A percentile compares a stretch with the other conserved stretches of the same genome.
These are phyloP conservation scores for Sporothrix protearum DNA, from an alignment of 2,329 filamentous ascomycete species.

Conservation along the genomic window DNA sequence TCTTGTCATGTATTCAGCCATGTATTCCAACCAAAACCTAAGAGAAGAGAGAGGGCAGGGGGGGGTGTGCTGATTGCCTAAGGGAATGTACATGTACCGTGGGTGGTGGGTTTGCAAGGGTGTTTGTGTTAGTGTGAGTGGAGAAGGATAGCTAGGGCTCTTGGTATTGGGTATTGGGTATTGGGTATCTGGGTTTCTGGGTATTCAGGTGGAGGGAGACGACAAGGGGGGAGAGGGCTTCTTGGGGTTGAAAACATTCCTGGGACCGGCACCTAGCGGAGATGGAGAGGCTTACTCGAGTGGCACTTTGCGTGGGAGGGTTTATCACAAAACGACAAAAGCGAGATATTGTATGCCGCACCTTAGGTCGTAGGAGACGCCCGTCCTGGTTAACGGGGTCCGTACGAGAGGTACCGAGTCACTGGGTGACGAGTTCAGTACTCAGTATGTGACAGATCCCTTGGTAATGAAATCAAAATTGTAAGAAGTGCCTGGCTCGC, in stretches of 20 bases:
- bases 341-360: too few relatives aligned
- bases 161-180: background rate
- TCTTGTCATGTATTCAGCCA: background rate
- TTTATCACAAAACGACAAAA: background rate
- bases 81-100: slow-evolving; percentile 7
- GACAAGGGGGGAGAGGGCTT: background rate
- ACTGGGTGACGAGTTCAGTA: background rate
- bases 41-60: background rate
- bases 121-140: background rate
- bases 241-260: slow-evolving; percentile 3
- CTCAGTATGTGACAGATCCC: too few relatives aligned
- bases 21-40: background rate
- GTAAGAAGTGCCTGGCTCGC: too few relatives aligned
- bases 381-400: background rate
- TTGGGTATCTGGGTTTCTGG: background rate
- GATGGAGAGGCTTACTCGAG: background rate
- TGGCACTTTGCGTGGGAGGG: background rate
- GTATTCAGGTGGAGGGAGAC: background rate
- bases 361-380: background rate
- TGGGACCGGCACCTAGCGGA: background rate
- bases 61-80: background rate
- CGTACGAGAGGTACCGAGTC: background rate
- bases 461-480: background rate
- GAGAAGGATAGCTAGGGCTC: background rate
- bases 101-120: background rate